These are phyloP conservation scores for Arctostaphylos glauca DNA, from an alignment of 148 eudicot genomes.

Conservation along the genomic window DNA sequence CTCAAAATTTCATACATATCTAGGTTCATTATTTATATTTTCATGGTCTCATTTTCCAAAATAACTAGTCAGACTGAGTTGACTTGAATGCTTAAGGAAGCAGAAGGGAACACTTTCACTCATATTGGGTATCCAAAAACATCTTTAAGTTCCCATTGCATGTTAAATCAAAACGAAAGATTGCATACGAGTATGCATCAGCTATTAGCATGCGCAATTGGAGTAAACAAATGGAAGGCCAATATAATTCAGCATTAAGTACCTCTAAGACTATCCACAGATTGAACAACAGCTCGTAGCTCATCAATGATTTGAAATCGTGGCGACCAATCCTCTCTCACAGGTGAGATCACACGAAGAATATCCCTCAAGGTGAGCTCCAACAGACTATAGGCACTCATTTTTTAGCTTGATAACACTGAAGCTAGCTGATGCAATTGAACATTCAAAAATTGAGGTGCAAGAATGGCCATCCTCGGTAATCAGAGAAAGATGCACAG, in stretches of 20 bases:
- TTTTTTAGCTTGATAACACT: constrained; percentile 27
- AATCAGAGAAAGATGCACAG: background rate
- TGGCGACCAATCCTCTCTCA: constrained; percentile 50
- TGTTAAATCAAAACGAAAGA: background rate
- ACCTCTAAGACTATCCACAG: constrained; percentile 86
- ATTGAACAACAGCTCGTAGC: constrained; percentile 43
- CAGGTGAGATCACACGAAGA: constrained; percentile 58
- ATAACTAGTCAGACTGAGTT: background rate
- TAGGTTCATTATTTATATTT: background rate
- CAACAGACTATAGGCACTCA: constrained; percentile 47
- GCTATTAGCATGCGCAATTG: background rate
- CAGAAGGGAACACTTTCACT: background rate
- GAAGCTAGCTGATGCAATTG: constrained; percentile 16
- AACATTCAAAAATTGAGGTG: background rate
- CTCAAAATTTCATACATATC: background rate
- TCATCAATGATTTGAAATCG: constrained; percentile 59
- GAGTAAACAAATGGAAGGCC: background rate
- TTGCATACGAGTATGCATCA: background rate
- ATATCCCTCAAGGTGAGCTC: constrained; percentile 53
- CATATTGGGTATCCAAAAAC: background rate
- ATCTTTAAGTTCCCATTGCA: background rate
- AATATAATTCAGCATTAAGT: constrained; percentile 14
- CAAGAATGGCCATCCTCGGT: constrained; percentile 7
- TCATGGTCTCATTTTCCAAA: constrained; percentile 1
- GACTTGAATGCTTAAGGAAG: background rate